Conservation (phyloP, 2,329 filamentous ascomycete genomes). For the Epichloe bromicola region DNA sequence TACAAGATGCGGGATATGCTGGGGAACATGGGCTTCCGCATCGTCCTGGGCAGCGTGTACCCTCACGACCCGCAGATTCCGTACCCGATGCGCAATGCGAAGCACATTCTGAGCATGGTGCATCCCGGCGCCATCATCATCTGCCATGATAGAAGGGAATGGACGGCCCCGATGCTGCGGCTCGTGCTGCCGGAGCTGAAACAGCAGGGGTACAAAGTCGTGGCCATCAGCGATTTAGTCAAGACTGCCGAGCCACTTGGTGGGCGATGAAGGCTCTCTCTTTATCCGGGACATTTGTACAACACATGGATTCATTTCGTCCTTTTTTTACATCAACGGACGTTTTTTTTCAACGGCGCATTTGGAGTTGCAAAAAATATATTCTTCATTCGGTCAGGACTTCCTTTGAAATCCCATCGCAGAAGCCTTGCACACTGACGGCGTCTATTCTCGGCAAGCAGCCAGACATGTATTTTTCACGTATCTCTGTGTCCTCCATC, state of each 20-base stretch:
- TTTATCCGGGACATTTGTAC: neutral
- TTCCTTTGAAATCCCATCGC: neutral
- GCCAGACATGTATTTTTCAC: too few species aligned
- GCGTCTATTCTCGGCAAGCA: too few species aligned
- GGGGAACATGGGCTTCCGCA: slow-evolving; percentile 47
- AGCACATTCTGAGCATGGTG: slow-evolving; percentile 69
- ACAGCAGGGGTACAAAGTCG: slow-evolving; percentile 55
- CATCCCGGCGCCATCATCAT: slow-evolving; percentile 68
- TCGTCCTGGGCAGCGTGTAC: slow-evolving; percentile 76
- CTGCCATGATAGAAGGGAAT: slow-evolving; percentile 72
- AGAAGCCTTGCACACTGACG: too few species aligned
- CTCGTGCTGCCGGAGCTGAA: slow-evolving; percentile 60
- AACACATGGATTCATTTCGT: neutral
- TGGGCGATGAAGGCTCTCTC: slow-evolving; percentile 8
- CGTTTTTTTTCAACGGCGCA: neutral
- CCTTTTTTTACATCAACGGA: neutral
- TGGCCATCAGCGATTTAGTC: slow-evolving; percentile 58
- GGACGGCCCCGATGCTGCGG: slow-evolving; percentile 69
- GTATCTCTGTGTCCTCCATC: too few species aligned
- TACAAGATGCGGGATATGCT: slow-evolving; percentile 51
- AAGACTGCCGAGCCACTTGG: slow-evolving; percentile 20
- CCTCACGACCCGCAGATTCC: slow-evolving; percentile 83
- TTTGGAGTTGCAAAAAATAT: neutral
- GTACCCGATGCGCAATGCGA: slow-evolving; percentile 55
- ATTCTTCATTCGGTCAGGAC: neutral